A percentile compares a stretch with the other conserved stretches of the same genome.
These are phyloP conservation scores for Aristolochia fimbriata DNA, from an alignment of 164 flowering plant species.

Conservation along the genomic window DNA sequence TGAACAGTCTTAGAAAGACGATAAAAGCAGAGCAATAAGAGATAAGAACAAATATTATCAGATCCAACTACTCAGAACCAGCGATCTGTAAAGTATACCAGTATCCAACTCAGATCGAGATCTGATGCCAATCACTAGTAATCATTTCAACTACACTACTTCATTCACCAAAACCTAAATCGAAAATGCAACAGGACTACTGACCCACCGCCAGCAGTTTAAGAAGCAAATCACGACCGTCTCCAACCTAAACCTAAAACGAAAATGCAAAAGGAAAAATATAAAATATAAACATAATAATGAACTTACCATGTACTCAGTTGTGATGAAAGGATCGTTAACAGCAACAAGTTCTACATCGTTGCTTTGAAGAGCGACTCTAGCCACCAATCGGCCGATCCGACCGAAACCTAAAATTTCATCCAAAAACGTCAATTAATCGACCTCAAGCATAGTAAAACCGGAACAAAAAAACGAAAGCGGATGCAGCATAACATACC, in stretches of 20 bases:
- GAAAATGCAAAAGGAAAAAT: neutral
- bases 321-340: constrained; percentile 77
- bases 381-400: constrained; percentile 76
- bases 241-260: neutral
- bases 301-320: constrained; percentile 65
- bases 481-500: constrained; percentile 22
- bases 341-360: constrained; percentile 87
- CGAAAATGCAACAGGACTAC: no score
- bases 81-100: neutral
- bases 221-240: neutral
- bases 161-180: neutral
- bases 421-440: constrained; percentile 7
- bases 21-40: no score
- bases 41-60: no score
- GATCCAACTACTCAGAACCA: neutral
- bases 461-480: neutral
- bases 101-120: no score
- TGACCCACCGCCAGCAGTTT: neutral
- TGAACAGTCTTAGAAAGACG: neutral
- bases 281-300: neutral
- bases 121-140: no score
- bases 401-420: constrained; percentile 67
- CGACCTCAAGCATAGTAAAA: neutral
- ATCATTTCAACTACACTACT: no score
- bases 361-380: constrained; percentile 63